Percentiles rank a stretch among this genome's conserved stretches.
Conservation (phyloP, 805 yeast species). For the Tetrapisispora namnaoensis region DNA sequence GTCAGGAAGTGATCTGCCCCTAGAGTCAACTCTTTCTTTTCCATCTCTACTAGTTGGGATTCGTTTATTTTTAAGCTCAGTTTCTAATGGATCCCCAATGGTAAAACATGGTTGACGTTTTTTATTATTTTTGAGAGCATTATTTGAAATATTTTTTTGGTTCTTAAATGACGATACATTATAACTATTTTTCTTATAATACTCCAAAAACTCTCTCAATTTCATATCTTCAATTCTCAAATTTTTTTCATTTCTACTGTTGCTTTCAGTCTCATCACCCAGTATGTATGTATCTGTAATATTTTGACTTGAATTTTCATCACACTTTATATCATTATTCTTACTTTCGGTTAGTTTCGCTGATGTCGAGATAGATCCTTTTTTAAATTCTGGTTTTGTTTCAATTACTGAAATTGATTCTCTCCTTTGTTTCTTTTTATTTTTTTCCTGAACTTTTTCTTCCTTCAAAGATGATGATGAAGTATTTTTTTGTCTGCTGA, state of each 20-base stretch:
- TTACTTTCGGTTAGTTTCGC: background rate
- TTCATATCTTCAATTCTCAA: slow-evolving; percentile 32
- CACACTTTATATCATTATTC: no score
- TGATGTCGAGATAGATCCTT: background rate
- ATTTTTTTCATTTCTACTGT: slow-evolving; percentile 1
- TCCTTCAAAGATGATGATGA: background rate
- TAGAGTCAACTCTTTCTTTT: slow-evolving; percentile 16
- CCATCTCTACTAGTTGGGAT: background rate
- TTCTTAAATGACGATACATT: background rate
- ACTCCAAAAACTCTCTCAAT: slow-evolving; percentile 37
- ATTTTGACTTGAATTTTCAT: background rate
- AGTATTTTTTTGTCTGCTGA: slow-evolving; percentile 7
- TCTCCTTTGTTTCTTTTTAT: background rate
- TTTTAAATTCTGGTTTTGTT: background rate
- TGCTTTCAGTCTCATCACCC: background rate
- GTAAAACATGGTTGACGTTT: background rate
- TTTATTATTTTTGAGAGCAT: background rate
- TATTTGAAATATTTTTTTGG: background rate
- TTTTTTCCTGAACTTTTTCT: background rate
- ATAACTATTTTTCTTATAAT: slow-evolving; percentile 23
- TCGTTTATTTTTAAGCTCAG: background rate
- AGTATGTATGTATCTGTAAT: background rate
- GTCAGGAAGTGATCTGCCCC: slow-evolving; percentile 41
- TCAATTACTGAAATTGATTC: background rate
- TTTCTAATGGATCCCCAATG: background rate